Base-by-base conservation (phyloP, 129 eudicot genomes). In the Flaveria sonorensis region DNA sequence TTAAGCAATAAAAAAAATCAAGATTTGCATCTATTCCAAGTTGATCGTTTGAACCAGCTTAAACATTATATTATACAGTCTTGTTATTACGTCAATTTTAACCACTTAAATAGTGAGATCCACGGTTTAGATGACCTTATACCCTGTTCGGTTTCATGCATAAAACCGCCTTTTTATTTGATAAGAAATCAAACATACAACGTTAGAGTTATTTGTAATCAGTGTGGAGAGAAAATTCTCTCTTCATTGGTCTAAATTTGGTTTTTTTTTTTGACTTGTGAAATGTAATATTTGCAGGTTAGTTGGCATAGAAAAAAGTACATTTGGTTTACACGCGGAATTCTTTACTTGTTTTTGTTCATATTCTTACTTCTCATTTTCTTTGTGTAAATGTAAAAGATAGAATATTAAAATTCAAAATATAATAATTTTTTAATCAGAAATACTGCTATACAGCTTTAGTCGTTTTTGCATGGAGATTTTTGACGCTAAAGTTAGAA, bases 391-490 rank as follows among this genome's bases (percentile, higher is more conserved):
- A 79, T 57, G 77, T 85, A 67, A 87, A 87, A 83, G 77, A 88
- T 79, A 88, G 85, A 85, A 82, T 75, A 75, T 81, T 71, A 40
- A 87, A 91, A 82, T 52, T 91, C 30, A 91, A 91, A 76, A 70
- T 91, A 78, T 88, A 80, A 82, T 19, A 59, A 42, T 62, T 32
- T 42, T 40, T 24, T 11, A 40, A 9, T 68, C 59, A 71, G 18
- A 85, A 26, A 28, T 59, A 36, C 7, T 36, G 40, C 5, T 5
- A 36, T 36, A 36, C 40, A 36, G 40, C 40, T 36, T 36, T 72
- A 51, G 39, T 42, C 32, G 11, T 71, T n/a, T n/a, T 67, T 19
- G 10, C 50, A 4, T 68, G 20, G 51, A 72, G 9, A 72, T 12
- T 2, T 73, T 55, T 13, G 56, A 55, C 55, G 12, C 63, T 32